Evolutionary conservation across 164 flowering plant genomes (phyloP).

Genomic region (Liriodendron chinense): DNA sequence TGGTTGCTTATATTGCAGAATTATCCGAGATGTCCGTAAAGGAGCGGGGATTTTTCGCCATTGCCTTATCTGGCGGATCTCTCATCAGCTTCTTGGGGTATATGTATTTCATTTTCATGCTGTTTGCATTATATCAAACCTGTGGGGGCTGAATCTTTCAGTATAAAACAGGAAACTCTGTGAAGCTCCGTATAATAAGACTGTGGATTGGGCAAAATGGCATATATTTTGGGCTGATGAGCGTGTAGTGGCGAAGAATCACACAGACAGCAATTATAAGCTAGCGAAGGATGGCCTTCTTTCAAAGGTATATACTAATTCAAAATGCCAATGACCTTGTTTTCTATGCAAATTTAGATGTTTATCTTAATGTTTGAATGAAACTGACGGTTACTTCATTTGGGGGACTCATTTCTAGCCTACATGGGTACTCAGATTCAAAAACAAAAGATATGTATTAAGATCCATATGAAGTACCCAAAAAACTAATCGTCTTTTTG

Average conservation of each 20-base stretch:
- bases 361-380: not conserved
- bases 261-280: constrained; percentile 82
- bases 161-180: constrained; percentile 63
- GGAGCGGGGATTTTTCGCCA: constrained; percentile 77
- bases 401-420: not conserved
- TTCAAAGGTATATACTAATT: constrained; percentile 56
- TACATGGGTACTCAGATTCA: not conserved
- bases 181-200: constrained; percentile 71
- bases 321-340: not conserved
- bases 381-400: not conserved
- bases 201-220: constrained; percentile 90
- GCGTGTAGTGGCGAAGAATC: constrained; percentile 76
- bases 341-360: not conserved
- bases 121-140: not conserved
- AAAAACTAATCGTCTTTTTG: not conserved
- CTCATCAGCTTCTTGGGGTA: constrained; percentile 86
- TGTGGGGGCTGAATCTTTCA: not conserved
- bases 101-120: not conserved
- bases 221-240: constrained; percentile 88
- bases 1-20: constrained; percentile 79
- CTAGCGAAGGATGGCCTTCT: constrained; percentile 65
- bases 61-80: constrained; percentile 94
- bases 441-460: not conserved
- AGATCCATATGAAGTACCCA: not conserved
- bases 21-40: constrained; percentile 75